Conservation (phyloP, 2,329 filamentous ascomycete genomes). For the Clarireedia homoeocarpa region DNA sequence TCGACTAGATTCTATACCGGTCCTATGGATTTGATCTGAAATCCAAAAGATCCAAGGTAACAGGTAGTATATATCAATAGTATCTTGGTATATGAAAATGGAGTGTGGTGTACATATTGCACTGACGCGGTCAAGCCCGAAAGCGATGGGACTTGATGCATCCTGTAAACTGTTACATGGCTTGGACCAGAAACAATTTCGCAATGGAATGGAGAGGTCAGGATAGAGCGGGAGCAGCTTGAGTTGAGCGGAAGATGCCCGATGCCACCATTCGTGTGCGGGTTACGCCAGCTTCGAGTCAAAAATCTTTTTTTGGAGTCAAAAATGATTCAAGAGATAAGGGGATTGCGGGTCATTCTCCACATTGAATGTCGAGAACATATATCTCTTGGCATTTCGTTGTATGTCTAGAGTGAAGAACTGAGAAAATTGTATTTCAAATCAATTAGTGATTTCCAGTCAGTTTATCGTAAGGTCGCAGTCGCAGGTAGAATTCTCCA, state of each 20-base stretch:
- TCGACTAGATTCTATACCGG: constrained; percentile 1
- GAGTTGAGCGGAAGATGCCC: too few species aligned
- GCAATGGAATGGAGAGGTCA: background rate
- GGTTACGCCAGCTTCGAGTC: background rate
- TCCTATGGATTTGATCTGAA: background rate
- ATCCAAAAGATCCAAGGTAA: background rate
- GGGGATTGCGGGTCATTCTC: too few species aligned
- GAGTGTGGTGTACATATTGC: background rate
- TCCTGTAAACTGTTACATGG: background rate
- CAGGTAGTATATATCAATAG: background rate
- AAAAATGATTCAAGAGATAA: too few species aligned
- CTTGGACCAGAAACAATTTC: background rate
- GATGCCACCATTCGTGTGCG: background rate
- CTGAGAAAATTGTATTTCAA: too few species aligned
- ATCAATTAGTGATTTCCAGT: too few species aligned
- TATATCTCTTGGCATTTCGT: too few species aligned
- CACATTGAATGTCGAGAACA: too few species aligned
- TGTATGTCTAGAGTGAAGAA: too few species aligned
- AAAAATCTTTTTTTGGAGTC: background rate
- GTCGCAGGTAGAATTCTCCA: background rate
- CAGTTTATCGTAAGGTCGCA: too few species aligned
- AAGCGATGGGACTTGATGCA: background rate
- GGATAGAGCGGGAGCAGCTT: background rate
- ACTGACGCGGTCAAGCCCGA: background rate
- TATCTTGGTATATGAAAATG: background rate